Percentiles rank a stretch among this genome's conserved stretches.
Evolutionary conservation across 179 eudicot genomes (phyloP).

Genomic region (Beta corolliflora): DNA sequence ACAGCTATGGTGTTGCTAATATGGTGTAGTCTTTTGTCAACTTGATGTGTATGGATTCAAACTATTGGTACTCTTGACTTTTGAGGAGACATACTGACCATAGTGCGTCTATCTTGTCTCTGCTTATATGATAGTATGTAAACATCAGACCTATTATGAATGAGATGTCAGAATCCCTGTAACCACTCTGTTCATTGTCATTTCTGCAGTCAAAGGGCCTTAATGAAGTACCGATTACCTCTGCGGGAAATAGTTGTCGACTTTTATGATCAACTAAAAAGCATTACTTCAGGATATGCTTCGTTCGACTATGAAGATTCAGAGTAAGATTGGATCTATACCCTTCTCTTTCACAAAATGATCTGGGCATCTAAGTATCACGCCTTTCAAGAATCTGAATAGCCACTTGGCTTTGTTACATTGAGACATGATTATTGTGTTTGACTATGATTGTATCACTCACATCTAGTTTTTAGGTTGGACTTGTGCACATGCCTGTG

Average conservation of each 20-base stretch:
- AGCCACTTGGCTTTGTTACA: neutral
- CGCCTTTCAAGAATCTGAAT: neutral
- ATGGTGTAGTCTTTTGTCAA: neutral
- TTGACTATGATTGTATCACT: neutral
- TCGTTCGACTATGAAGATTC: conserved; percentile 91
- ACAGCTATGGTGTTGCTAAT: neutral
- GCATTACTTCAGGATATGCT: conserved; percentile 93
- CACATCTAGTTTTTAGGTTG: neutral
- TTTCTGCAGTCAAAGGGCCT: conserved; percentile 76
- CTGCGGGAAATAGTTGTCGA: conserved; percentile 94
- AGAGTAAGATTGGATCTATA: conserved; percentile 54
- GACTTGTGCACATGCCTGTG: neutral
- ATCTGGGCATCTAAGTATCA: neutral
- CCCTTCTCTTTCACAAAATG: neutral
- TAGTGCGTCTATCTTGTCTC: neutral
- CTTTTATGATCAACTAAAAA: conserved; percentile 90
- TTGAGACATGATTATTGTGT: neutral
- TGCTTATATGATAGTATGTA: neutral
- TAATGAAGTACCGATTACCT: conserved; percentile 89
- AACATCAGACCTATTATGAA: neutral
- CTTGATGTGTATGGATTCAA: neutral
- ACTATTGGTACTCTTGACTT: neutral
- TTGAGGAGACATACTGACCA: neutral
- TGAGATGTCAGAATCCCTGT: neutral
- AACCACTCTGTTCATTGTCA: conserved; percentile 21